Evolutionary conservation across 768 basidiomycete species (phyloP), one percentile per base, ranked within the genome.

Genomic region (Suillus tomentosus): DNA sequence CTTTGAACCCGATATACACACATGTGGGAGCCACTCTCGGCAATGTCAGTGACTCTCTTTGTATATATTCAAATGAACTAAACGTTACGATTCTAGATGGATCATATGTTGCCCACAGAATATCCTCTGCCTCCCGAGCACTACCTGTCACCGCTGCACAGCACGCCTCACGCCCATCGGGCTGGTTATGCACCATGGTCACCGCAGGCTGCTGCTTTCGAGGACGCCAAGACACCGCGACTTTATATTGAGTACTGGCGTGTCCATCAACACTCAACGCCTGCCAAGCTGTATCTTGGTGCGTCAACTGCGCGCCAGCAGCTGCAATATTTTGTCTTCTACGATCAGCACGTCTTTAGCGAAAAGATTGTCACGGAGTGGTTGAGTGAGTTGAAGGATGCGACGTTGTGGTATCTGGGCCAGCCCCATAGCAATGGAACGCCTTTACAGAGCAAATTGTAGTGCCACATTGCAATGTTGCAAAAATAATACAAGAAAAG

Each of bases 251-350:
- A 62, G 24, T 64, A 68, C 24, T 69, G 68, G 68, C 43, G 40
- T 15, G 67, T 71, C 17, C 68, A 67, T 67, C 71, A 83, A 22
- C 80, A 77, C 48, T 78, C 79, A 61, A 78, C 82, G 9, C 80
- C 82, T 22, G 76, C 68, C 3, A 81, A 83, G 68, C 71, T 85
- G 37, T 84, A 85, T 68, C 74, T 85, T 0, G 81, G 82, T 13
- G 79, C 82, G 15, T 65, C 75, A 7, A 81, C 77, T 5, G 67
- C 68, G 6, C 68, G 68, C 10, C 66, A 75, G 27, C 68, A 77
- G 51, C 68, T 85, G 48, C 65, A 67, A 13, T 60, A 83, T 31
- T 57, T 70, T 31, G 15, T 76, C 22, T 80, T 58, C 69, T 80
- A 72, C 69, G 84, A 85, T 67, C 72, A 69, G 31, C 82, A 83